Conservation (phyloP, 2,329 filamentous ascomycete species). For the Alternaria dauci region DNA sequence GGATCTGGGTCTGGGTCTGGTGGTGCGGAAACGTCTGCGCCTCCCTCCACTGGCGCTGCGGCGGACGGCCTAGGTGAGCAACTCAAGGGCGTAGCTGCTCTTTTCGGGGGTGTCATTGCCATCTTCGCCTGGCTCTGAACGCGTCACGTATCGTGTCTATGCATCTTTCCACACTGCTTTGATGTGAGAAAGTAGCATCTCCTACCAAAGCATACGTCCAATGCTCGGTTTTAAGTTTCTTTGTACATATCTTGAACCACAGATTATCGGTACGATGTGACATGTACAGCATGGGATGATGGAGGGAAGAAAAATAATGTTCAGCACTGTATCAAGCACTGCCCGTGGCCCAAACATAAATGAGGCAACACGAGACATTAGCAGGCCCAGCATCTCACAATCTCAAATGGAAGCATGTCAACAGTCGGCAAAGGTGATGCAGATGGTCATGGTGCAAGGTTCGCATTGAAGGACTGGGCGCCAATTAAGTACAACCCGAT, state of each 20-base stretch:
- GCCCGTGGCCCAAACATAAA: neutral
- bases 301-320: neutral
- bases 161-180: neutral
- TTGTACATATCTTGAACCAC: conserved; percentile 7
- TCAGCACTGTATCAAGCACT: neutral
- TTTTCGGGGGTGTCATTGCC: conserved; percentile 30
- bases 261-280: neutral
- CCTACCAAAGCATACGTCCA: neutral
- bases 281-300: neutral
- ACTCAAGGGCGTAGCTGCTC: conserved; percentile 31
- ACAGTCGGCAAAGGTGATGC: neutral
- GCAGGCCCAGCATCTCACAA: no score
- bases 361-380: neutral
- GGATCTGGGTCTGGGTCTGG: conserved; percentile 14
- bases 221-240: neutral
- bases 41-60: conserved; percentile 27
- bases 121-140: conserved; percentile 35
- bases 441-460: conserved; percentile 19
- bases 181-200: neutral
- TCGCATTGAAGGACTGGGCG: conserved; percentile 61
- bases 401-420: neutral
- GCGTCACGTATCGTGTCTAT: rapidly evolving
- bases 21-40: conserved; percentile 10
- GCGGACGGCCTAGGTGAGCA: conserved; percentile 28
- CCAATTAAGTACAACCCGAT: conserved; percentile 86